Conservation (phyloP, 257 asterid species). For the Lantana camara region DNA sequence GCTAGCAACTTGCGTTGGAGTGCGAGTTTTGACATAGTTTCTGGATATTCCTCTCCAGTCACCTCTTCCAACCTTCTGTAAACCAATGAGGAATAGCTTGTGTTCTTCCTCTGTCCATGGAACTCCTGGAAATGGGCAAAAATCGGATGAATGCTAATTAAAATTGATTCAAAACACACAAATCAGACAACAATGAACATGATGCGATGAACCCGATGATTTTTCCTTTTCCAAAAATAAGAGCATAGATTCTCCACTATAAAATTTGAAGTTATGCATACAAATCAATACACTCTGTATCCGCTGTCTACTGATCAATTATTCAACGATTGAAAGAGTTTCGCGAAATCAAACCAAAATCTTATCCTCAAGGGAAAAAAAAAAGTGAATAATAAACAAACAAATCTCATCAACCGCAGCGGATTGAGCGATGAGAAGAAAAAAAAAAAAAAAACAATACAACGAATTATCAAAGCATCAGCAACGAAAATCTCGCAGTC, state of each 20-base stretch:
- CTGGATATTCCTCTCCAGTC: slow-evolving; percentile 93
- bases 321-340: background rate
- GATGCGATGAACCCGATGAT: background rate
- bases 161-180: slow-evolving; percentile 10
- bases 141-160: background rate
- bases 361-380: background rate
- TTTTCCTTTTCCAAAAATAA: background rate
- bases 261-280: background rate
- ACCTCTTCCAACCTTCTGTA: slow-evolving; percentile 81
- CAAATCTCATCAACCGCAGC: background rate
- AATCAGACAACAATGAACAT: background rate
- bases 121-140: slow-evolving; percentile 52
- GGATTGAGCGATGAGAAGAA: background rate
- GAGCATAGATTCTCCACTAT: background rate
- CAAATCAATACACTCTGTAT: no score
- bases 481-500: slow-evolving; percentile 20
- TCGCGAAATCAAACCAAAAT: slow-evolving; percentile 8
- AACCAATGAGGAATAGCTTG: slow-evolving; percentile 76
- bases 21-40: slow-evolving; percentile 82
- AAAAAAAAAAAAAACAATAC: background rate
- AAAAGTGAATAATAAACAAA: background rate
- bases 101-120: slow-evolving; percentile 97
- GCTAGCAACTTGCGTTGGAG: slow-evolving; percentile 96
- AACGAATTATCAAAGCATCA: slow-evolving; percentile 22
- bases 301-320: slow-evolving; percentile 18